These are phyloP conservation scores for Eurotiales sp. DNA, from an alignment of 2,329 filamentous ascomycete species.

Conservation along the genomic window DNA sequence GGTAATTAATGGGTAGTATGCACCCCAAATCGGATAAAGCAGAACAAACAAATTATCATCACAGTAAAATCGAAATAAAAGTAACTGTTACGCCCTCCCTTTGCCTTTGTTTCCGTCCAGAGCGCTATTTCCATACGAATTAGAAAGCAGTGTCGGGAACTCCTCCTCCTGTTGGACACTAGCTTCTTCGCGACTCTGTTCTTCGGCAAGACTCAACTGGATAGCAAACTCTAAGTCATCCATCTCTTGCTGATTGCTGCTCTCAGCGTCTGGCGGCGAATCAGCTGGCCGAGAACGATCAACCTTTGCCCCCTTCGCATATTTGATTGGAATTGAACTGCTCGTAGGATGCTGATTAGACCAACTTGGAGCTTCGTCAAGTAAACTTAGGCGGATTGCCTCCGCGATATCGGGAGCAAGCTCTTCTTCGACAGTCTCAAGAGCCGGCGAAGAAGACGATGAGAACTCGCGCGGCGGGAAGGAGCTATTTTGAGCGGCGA, in stretches of 20 bases:
- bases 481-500: conserved; percentile 29
- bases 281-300: conserved; percentile 16
- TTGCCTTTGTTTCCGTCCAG: conserved; percentile 34
- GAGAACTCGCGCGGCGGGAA: conserved; percentile 28
- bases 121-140: conserved; percentile 20
- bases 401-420: conserved; percentile 59
- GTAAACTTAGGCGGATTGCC: conserved; percentile 55
- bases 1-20: conserved; percentile 2
- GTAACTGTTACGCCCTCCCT: conserved; percentile 15
- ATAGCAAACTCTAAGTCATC: conserved; percentile 60
- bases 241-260: conserved; percentile 46
- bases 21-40: not conserved
- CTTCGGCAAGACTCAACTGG: conserved; percentile 59
- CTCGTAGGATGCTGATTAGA: conserved; percentile 15
- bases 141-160: conserved; percentile 26
- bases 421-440: conserved; percentile 44
- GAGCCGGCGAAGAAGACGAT: conserved; percentile 34
- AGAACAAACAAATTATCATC: not conserved
- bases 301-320: conserved; percentile 26
- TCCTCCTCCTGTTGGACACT: conserved; percentile 25
- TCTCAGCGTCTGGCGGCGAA: conserved; percentile 23
- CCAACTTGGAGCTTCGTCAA: conserved; percentile 29
- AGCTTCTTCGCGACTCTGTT: conserved; percentile 44
- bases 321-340: conserved; percentile 33
- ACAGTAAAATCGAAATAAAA: not conserved